Evolutionary conservation across 164 flowering plant genomes (phyloP).

Genomic region (Annona cherimola): DNA sequence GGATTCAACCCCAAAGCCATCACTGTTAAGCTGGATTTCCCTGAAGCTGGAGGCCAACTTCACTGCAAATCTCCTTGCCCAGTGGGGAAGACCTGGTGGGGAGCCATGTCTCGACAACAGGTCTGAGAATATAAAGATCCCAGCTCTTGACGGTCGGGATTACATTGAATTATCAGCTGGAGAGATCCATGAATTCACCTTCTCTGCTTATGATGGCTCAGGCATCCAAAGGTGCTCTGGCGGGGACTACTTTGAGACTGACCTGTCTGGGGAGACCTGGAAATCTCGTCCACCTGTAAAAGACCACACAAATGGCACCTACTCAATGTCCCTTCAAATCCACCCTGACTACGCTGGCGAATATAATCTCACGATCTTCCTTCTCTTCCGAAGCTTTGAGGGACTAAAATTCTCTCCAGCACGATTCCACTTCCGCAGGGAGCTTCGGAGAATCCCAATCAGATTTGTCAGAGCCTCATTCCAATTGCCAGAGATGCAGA

Average conservation of each 20-base stretch:
- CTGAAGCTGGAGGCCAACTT: conserved; percentile 50
- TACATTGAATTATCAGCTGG: conserved; percentile 44
- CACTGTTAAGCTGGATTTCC: conserved; percentile 36
- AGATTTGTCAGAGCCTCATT: conserved; percentile 23
- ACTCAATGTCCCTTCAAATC: conserved; percentile 62
- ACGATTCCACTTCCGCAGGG: conserved; percentile 41
- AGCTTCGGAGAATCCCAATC: conserved; percentile 46
- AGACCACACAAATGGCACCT: conserved; percentile 72
- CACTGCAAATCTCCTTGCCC: conserved; percentile 45
- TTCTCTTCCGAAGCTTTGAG: conserved; percentile 66
- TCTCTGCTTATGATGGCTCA: conserved; percentile 57
- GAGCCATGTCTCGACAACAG: conserved; percentile 53
- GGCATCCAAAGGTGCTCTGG: conserved; percentile 58
- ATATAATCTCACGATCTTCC: conserved; percentile 52
- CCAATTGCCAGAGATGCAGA: conserved; percentile 34
- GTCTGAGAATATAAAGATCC: conserved; percentile 44
- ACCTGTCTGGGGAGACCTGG: conserved; percentile 79
- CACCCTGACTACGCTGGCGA: conserved; percentile 73
- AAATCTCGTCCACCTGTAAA: conserved; percentile 71
- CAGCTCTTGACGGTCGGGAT: conserved; percentile 35
- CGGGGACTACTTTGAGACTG: conserved; percentile 88
- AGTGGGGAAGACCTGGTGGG: conserved; percentile 64
- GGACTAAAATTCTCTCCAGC: conserved; percentile 63
- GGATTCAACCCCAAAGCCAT: conserved; percentile 3
- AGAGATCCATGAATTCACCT: conserved; percentile 49